Evolutionary conservation across 2,329 filamentous ascomycete genomes (phyloP), one percentile per base, ranked within the genome.

Genomic region (Bertia moriformis): DNA sequence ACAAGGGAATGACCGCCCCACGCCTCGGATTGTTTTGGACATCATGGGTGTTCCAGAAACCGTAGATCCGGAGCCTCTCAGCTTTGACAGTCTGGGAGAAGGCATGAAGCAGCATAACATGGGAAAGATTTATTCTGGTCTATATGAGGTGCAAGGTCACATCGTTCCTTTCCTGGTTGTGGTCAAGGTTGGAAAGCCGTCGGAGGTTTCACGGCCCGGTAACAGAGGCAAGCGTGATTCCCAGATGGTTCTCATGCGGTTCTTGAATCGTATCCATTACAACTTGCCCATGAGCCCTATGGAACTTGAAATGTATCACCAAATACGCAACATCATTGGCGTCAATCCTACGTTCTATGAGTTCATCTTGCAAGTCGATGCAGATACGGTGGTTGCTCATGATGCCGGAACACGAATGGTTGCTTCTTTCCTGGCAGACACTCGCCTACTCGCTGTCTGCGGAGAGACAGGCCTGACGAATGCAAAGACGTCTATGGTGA

Each of bases 201-300:
- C 32, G 10, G 32, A 35, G 15, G 32, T 35, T 15, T 35, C 32
- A 7, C 32, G 32, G 10, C 64, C 91, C 44, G 91, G 91, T 58
- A 98, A 98, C 66, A 83, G 91, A 70, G 91, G 91, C 61, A 98
- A 98, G 72, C 89, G 91, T 71, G 91, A 98, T 60, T 96, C 91
- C 40, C 91, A 98, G 61, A 93, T 98, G 81, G 71, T 98, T 46
- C 65, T 96, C 44, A 98, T 98, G 91, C 82, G 91, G 46, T 98
- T 98, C 79, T 74, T 98, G 54, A 96, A 98, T 71, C 85, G 91
- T 47, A 87, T 98, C 38, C 91, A 98, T 65, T 95, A 98, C 70
- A 95, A 95, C 57, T 67, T 89, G 41, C 66, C 91, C 17, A 98
- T 98, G 91, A 93, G 80, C 51, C 91, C 91, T 3, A 70, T 98